These are phyloP conservation scores for Dothidotthia symphoricarpi DNA, from an alignment of 2,329 filamentous ascomycete genomes.

Conservation along the genomic window DNA sequence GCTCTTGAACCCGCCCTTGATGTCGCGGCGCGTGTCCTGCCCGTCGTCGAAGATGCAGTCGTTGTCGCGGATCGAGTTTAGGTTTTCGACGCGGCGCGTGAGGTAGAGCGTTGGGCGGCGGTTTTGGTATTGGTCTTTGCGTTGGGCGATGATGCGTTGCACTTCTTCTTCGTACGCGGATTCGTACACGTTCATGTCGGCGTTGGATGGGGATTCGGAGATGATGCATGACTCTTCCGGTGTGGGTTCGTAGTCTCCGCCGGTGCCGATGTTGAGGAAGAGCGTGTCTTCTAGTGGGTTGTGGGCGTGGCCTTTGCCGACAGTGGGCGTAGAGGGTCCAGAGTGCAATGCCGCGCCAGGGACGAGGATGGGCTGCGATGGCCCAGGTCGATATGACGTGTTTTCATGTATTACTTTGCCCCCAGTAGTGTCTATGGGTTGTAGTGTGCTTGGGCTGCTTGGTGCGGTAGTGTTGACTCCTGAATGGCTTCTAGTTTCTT, in stretches of 20 bases:
- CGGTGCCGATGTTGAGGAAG: slow-evolving; percentile 75
- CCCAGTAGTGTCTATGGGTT: slow-evolving; percentile 15
- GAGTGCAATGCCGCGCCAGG: slow-evolving; percentile 16
- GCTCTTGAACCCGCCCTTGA: slow-evolving; percentile 37
- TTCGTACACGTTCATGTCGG: slow-evolving; percentile 87
- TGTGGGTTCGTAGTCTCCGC: slow-evolving; percentile 46
- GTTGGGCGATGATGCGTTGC: slow-evolving; percentile 61
- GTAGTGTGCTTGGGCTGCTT: slow-evolving; percentile 21
- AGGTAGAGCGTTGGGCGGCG: slow-evolving; percentile 57
- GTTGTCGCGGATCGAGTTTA: slow-evolving; percentile 38
- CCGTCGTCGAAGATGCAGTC: slow-evolving; percentile 36
- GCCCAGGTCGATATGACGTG: slow-evolving; percentile 33
- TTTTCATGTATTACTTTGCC: slow-evolving; percentile 33
- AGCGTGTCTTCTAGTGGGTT: slow-evolving; percentile 64
- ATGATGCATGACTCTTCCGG: slow-evolving; percentile 53
- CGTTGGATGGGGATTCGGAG: slow-evolving; percentile 79
- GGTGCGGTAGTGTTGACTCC: slow-evolving; percentile 9
- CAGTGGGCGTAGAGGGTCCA: slow-evolving; percentile 27
- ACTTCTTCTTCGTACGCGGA: slow-evolving; percentile 82
- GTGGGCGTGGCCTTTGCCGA: slow-evolving; percentile 59
- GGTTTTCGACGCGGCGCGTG: slow-evolving; percentile 50
- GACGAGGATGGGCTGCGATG: slow-evolving; percentile 21
- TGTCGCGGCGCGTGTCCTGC: slow-evolving; percentile 22
- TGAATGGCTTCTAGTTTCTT: slow-evolving; percentile 8
- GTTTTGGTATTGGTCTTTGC: slow-evolving; percentile 39